These are phyloP conservation scores for Scorias spongiosa DNA, from an alignment of 2,329 filamentous ascomycete genomes.

Conservation along the genomic window DNA sequence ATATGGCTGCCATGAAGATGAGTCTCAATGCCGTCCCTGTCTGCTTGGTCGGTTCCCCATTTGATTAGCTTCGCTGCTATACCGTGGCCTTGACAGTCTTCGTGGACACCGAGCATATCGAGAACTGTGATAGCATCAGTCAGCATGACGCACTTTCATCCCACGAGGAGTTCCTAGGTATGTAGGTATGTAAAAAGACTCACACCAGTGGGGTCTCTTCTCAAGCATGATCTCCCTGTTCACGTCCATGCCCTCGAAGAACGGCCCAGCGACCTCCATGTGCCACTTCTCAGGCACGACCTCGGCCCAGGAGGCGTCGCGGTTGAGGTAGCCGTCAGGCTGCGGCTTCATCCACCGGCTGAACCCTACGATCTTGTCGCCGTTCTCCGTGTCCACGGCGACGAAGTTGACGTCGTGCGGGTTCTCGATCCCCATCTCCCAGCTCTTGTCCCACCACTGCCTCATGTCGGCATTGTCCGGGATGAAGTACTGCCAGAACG, in stretches of 20 bases:
- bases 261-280: constrained; percentile 3
- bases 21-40: constrained; percentile 5
- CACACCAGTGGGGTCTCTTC: constrained; percentile 5
- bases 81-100: constrained; percentile 5
- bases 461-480: constrained; percentile 2
- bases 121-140: constrained; percentile 2
- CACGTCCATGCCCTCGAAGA: constrained; percentile 7
- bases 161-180: no score
- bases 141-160: neutral
- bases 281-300: constrained; percentile 2
- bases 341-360: constrained; percentile 5
- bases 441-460: constrained; percentile 6
- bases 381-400: constrained; percentile 6
- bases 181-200: no score
- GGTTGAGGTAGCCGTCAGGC: constrained; percentile 3
- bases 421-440: constrained; percentile 3
- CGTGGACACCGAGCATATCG: constrained; percentile 6
- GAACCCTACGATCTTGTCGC: constrained; percentile 5
- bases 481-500: constrained; percentile 6
- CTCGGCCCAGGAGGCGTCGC: constrained; percentile 3
- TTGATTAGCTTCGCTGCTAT: constrained; percentile 6
- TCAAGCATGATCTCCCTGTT: constrained; percentile 5
- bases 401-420: constrained; percentile 6
- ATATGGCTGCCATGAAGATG: constrained; percentile 7
- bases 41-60: constrained; percentile 8